Conservation (phyloP, 495 filamentous ascomycete genomes). For the Staphylotrichum longicolle region DNA sequence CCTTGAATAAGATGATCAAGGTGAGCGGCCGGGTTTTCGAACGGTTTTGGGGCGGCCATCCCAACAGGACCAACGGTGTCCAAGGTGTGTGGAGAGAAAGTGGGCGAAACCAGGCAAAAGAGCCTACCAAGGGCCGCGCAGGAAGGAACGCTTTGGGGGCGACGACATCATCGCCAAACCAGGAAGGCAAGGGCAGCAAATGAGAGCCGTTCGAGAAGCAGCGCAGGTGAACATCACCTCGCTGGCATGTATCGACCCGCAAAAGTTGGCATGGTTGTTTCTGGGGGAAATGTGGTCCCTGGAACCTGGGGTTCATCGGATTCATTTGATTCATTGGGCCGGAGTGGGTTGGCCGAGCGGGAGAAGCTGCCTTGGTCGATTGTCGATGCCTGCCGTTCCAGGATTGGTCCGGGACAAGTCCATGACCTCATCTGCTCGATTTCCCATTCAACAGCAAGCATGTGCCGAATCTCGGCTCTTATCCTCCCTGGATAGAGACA, state of each 20-base stretch:
- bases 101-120: background rate
- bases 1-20: too few relatives aligned
- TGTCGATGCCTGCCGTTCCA: slow-evolving; percentile 5
- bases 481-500: too few relatives aligned
- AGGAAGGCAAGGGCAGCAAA: background rate
- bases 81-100: background rate
- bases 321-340: background rate
- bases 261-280: background rate
- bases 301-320: background rate
- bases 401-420: background rate
- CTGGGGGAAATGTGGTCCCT: background rate
- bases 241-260: background rate
- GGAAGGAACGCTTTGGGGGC: background rate
- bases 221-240: background rate
- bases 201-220: background rate
- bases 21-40: too few relatives aligned
- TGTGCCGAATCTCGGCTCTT: too few relatives aligned
- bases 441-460: too few relatives aligned
- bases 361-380: slow-evolving; percentile 3
- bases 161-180: slow-evolving; percentile 6
- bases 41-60: too few relatives aligned
- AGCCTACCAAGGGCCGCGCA: background rate
- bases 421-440: slow-evolving; percentile 9
- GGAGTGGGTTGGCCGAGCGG: background rate
- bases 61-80: background rate